Base-by-base conservation (phyloP, 495 filamentous ascomycete species). In the Clavariopsis aquatica region DNA sequence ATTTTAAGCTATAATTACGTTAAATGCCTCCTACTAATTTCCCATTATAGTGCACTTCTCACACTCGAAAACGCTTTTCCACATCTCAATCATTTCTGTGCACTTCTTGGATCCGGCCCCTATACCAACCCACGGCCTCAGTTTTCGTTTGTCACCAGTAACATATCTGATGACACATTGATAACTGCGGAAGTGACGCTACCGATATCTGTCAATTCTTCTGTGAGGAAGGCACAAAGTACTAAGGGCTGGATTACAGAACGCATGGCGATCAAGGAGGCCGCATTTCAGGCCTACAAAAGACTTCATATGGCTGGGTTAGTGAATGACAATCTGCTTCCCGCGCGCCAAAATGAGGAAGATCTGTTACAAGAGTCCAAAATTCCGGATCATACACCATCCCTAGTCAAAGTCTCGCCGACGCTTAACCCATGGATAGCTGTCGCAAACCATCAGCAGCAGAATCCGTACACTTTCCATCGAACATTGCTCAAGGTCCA, bases 1-100 rank as follows among this genome's bases (percentile, higher is more conserved):
- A 13, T 36, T 36, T 6, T 13, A 13, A 36, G n/a, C n/a, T 36
- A 43, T 8, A 43, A 43, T 10, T 17, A 43, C n/a, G 15, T n/a
- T 17, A 15, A 17, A 17, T 3, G 12, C 3, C 38, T 7, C 13
- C 3, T 15, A 43, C 38, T 43, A 17, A 57, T 23, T 71, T 45
- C 52, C 46, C 49, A 41, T 23, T 27, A 43, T 23, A 91, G 90
- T 49, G 94, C 94, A 1, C 75, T 85, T 4, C 76, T 97, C 20
- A 90, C 87, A 8, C 78, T 90, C 0, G 81, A 90, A 27, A 88
- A 89, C 62, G 89, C 89, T 0, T 79, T 87, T 22, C 69, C 79
- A 13, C 93, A 96, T 74, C 82, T 98, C 1, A 78, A 89, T 53
- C 92, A 96, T 72, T 96, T 96, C 67, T 97, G 91, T 71, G 75